phyloP scores from a whole-genome alignment of 2,329 filamentous ascomycete species.

The Aspergillus aculeatinus region DNA sequence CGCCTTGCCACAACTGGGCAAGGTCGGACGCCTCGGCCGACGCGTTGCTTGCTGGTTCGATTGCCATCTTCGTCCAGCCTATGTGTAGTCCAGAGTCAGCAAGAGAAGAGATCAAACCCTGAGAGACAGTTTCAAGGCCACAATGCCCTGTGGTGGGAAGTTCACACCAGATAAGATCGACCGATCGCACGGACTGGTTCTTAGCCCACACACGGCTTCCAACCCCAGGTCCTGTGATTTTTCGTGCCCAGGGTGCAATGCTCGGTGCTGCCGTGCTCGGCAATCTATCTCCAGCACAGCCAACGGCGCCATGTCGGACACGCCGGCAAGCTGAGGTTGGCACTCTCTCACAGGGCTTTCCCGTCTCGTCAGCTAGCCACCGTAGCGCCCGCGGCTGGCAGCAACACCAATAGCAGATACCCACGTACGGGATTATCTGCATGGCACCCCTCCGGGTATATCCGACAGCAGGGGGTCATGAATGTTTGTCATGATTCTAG shows the following conservation, averaged over 20 bases:
- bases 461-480: not conserved
- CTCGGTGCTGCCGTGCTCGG: not conserved
- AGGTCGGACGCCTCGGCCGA: not conserved
- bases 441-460: not conserved
- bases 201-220: not conserved
- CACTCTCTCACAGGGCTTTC: too few species aligned
- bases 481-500: not conserved
- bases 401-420: not conserved
- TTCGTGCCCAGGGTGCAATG: not conserved
- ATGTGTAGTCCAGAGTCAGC: not conserved
- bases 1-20: slow-evolving; percentile 6
- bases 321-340: not conserved
- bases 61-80: not conserved
- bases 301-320: not conserved
- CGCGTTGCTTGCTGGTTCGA: not conserved
- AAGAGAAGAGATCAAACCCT: not conserved
- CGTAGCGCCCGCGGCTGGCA: not conserved
- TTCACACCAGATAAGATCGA: not conserved
- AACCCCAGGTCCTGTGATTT: not conserved
- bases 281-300: not conserved
- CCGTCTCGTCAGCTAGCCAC: not conserved
- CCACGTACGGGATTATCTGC: not conserved
- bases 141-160: not conserved
- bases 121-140: accelerated
- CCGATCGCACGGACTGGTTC: not conserved